Base-by-base conservation (phyloP, 2,329 filamentous ascomycete genomes). In the Epichloe glyceriae region DNA sequence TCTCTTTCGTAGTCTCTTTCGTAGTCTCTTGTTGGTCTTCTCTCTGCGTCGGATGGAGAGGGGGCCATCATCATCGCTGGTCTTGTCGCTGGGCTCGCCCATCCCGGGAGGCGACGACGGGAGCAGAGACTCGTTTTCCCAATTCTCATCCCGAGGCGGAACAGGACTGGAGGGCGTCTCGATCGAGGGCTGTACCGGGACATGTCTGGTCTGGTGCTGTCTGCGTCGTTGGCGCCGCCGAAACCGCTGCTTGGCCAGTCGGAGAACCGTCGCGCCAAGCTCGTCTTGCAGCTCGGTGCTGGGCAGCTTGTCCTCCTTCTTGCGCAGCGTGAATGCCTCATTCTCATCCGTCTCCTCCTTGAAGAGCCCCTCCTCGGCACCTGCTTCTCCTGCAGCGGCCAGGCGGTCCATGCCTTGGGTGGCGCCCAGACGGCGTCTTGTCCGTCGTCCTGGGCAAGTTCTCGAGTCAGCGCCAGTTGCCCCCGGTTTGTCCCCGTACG, bases 341-440 rank as follows among this genome's bases (percentile, higher is more conserved):
- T 76, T 68, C 6, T 71, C 68, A 46, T 79, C 72, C 7, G 66
- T 59, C 7, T 63, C 62, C 54, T 63, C 69, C 56, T 70, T 72
- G 48, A 71, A 63, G 54, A 86, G 75, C 19, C 70, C 70, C 14
- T 73, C 70, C 71, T 68, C 2, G 86, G 86, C 7, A 93, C 80
- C 26, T 75, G 68, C 7, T 72, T 67, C 4, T 77, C 71, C 19
- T 73, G 73, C 60, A 94, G 64, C 4, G 91, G 91, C 91, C 91
- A 96, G 0, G 89, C 86, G 17, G 86, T 87, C 90, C 91, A 96
- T 4, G 62, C 56, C 52, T 76, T 79, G 0, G 78, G 72, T 2
- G 77, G 77, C 4, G 64, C 64, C 74, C 78, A 82, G 43, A 67
- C 57, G 2, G 50, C 56, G 6, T 67, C 55, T 35, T 61, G 56